Conservation (phyloP, 2,329 filamentous ascomycete species). For the Pseudocercospora fijiensis region DNA sequence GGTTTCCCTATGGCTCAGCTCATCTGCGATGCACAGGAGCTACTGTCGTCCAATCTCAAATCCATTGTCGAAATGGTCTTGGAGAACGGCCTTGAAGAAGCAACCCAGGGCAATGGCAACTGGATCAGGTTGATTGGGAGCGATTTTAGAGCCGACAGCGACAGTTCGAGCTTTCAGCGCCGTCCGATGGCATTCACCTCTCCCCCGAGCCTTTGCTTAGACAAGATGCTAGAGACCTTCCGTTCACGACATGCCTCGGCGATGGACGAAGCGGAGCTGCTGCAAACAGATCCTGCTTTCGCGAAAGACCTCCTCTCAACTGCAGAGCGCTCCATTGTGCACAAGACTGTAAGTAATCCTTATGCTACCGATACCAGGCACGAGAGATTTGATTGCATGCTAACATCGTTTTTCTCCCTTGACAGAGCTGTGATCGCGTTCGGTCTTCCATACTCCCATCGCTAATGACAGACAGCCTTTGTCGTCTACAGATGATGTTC, state of each 20-base stretch:
- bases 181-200: background rate
- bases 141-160: background rate
- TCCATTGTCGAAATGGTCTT: background rate
- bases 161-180: background rate
- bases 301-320: background rate
- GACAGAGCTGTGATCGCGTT: background rate
- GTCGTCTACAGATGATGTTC: background rate
- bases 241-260: background rate
- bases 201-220: background rate
- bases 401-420: no score
- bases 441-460: background rate
- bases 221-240: background rate
- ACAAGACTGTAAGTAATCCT: background rate
- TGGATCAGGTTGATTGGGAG: background rate
- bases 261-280: background rate
- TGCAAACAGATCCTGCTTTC: constrained; percentile 1
- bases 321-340: background rate
- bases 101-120: background rate
- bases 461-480: background rate
- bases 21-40: constrained; percentile 5
- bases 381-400: no score
- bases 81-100: background rate
- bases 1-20: constrained; percentile 18
- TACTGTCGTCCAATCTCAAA: background rate
- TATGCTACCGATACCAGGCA: no score